Evolutionary conservation across 441 rosid genomes (phyloP), one percentile per base, ranked within the genome.

Genomic region (Caryocar brasiliense): DNA sequence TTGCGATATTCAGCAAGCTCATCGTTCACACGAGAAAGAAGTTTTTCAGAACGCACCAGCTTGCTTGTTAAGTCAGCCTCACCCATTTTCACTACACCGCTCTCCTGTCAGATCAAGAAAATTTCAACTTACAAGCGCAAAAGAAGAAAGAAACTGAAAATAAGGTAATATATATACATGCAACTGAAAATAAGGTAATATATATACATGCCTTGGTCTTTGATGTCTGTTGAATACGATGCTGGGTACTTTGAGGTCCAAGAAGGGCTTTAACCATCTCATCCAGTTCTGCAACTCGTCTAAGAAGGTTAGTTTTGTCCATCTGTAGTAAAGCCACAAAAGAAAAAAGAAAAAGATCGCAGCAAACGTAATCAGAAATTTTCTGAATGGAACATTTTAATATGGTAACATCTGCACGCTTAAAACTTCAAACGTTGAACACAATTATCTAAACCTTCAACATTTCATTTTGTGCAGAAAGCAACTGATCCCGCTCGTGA

Each of bases 381-480:
- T 27, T 32, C 20, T 3, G 7, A 45, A 7, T 41, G 23, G 28
- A 11, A 19, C 26, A n/a, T 8, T 29, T 0, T 5, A 49, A 23
- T 21, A 0, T 26, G n/a, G 4, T 11, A 26, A 18, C 15, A 51
- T 6, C 19, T 27, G 3, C 5, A 26, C 28, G 17, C 22, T 19
- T 23, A 13, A 40, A 26, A 5, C 40, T 10, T 46, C 17, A 40
- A 26, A 47, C 11, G 26, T 46, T 43, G n/a, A 5, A 39, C 14
- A 40, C 12, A 15, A 30, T 62, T 33, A 70, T 25, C 24, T 54
- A 2, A 17, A 76, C 95, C 81, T 91, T 87, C 51, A 91, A 58
- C 91, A 91, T 77, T 66, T 81, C 85, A 52, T 87, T 85, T 67
- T 91, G 93, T 43, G 85, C 81, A 6, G 82, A 71, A 47, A 85